These are phyloP conservation scores for Stereocaulon alpinum DNA, from an alignment of 495 filamentous ascomycete species.

Conservation along the genomic window DNA sequence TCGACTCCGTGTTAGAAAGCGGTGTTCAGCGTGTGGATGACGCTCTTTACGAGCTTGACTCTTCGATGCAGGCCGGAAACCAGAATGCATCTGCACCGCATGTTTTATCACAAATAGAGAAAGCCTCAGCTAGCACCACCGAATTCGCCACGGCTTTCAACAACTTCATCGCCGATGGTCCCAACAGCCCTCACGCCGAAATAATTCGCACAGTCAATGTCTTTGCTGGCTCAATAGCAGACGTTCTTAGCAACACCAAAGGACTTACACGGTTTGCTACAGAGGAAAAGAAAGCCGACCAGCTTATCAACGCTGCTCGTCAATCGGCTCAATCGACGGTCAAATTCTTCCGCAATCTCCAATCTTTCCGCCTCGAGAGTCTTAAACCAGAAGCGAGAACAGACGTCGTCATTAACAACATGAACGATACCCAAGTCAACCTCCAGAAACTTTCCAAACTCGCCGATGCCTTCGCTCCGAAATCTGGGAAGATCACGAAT, in stretches of 20 bases:
- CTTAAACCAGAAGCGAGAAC: conserved; percentile 82
- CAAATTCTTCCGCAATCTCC: conserved; percentile 88
- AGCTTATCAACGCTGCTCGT: conserved; percentile 68
- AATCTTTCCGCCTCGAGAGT: conserved; percentile 86
- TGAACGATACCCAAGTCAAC: conserved; percentile 84
- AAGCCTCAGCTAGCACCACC: conserved; percentile 85
- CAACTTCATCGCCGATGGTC: conserved; percentile 93
- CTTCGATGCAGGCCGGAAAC: conserved; percentile 95
- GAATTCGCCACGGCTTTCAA: conserved; percentile 98
- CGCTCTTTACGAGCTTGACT: conserved; percentile 92
- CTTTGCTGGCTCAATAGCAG: conserved; percentile 81
- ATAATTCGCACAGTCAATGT: conserved; percentile 87
- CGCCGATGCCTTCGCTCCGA: conserved; percentile 80
- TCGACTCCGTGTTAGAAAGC: conserved; percentile 89
- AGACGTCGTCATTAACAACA: conserved; percentile 92
- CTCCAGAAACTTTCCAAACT: conserved; percentile 86
- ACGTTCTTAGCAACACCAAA: conserved; percentile 93
- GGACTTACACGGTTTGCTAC: conserved; percentile 88
- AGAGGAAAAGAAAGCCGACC: conserved; percentile 86
- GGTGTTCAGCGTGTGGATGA: conserved; percentile 94
- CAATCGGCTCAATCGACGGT: conserved; percentile 81
- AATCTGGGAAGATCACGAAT: conserved; percentile 65
- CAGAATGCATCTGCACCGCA: conserved; percentile 95
- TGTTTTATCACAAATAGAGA: conserved; percentile 92
- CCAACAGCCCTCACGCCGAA: conserved; percentile 80